Evolutionary conservation across 176 grass and related monocot genomes (phyloP).

Genomic region (Cocos nucifera): DNA sequence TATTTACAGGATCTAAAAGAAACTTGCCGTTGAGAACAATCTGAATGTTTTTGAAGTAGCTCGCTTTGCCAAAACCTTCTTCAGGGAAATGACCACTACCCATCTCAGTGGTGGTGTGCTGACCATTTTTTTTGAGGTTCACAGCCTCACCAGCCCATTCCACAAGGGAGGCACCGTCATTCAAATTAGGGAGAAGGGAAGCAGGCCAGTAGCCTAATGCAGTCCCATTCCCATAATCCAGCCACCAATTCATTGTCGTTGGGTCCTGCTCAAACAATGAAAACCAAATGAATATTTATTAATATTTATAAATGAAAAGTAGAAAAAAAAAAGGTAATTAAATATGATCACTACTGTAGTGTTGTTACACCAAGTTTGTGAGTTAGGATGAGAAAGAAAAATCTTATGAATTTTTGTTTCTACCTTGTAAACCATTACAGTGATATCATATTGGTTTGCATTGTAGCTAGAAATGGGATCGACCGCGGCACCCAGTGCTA

Average conservation of each 20-base stretch:
- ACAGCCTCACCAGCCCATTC: slow-evolving; percentile 92
- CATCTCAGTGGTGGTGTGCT: slow-evolving; percentile 92
- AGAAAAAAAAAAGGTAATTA: neutral
- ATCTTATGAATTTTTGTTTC: slow-evolving; percentile 4
- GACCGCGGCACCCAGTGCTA: slow-evolving; percentile 91
- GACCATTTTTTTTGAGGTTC: slow-evolving; percentile 53
- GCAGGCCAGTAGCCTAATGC: slow-evolving; percentile 81
- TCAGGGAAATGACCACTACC: slow-evolving; percentile 79
- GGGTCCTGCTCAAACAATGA: slow-evolving; percentile 45
- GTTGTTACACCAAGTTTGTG: too few species aligned
- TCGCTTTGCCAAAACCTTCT: slow-evolving; percentile 83
- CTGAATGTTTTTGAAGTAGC: slow-evolving; percentile 91
- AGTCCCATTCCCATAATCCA: slow-evolving; percentile 73
- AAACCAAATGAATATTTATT: neutral
- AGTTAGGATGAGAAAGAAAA: too few species aligned
- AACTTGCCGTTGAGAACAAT: slow-evolving; percentile 69
- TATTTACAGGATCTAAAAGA: slow-evolving; percentile 39
- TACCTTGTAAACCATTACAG: slow-evolving; percentile 96
- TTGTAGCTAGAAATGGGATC: slow-evolving; percentile 67
- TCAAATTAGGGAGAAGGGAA: slow-evolving; percentile 78
- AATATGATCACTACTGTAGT: too few species aligned
- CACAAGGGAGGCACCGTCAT: slow-evolving; percentile 63
- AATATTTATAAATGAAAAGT: too few species aligned
- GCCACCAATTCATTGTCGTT: slow-evolving; percentile 89
- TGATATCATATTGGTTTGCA: slow-evolving; percentile 89